phyloP scores from a whole-genome alignment of 176 grass and related monocot genomes.

The Pharus latifolius region DNA sequence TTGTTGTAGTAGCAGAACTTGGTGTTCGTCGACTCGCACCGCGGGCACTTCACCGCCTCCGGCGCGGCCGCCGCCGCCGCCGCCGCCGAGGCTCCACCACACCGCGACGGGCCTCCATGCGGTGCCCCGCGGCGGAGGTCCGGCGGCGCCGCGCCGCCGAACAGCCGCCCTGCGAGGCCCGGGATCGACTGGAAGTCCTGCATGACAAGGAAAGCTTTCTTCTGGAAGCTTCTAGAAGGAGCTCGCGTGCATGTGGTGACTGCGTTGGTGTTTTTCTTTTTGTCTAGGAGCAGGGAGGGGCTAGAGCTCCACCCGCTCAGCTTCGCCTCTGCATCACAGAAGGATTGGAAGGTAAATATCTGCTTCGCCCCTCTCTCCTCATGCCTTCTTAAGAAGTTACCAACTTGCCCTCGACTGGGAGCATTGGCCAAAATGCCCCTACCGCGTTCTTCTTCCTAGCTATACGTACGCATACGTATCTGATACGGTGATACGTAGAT shows the following conservation, averaged over 20 bases:
- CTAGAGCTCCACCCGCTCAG: slow-evolving; percentile 34
- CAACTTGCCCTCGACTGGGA: background rate
- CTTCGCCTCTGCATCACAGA: slow-evolving; percentile 35
- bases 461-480: background rate
- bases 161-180: slow-evolving; percentile 32
- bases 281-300: slow-evolving; percentile 2
- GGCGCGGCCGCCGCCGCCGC: background rate
- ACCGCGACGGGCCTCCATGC: slow-evolving; percentile 18
- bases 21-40: slow-evolving; percentile 88
- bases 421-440: background rate
- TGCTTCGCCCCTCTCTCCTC: background rate
- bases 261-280: background rate
- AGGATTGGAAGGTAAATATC: slow-evolving; percentile 29
- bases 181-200: slow-evolving; percentile 58
- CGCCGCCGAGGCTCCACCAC: background rate
- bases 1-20: slow-evolving; percentile 99
- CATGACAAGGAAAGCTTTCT: slow-evolving; percentile 7
- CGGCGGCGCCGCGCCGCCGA: slow-evolving; percentile 19
- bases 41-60: slow-evolving; percentile 74
- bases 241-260: no score
- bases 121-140: slow-evolving; percentile 18
- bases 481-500: no score
- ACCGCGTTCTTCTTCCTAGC: background rate
- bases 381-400: background rate
- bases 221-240: slow-evolving; percentile 4